Evolutionary conservation across 345 rosid genomes (phyloP).

Genomic region (Hevea brasiliensis): DNA sequence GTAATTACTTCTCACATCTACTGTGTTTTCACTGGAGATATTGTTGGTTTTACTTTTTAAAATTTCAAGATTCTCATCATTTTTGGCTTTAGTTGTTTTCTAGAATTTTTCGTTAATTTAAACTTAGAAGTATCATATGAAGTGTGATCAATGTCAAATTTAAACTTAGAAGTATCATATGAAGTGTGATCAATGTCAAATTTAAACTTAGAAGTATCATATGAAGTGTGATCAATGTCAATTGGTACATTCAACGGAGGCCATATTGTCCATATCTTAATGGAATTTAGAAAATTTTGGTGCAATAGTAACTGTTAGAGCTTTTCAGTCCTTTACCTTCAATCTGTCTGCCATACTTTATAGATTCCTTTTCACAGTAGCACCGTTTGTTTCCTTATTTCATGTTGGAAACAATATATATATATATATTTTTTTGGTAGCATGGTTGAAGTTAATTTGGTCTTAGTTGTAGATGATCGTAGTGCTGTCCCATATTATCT

Average conservation of each 20-base stretch:
- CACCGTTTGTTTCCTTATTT: background rate
- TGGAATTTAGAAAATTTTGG: background rate
- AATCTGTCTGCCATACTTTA: background rate
- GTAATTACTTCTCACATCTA: constrained; percentile 39
- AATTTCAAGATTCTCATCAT: background rate
- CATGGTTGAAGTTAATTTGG: background rate
- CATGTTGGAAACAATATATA: background rate
- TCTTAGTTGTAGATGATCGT: background rate
- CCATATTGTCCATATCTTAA: background rate
- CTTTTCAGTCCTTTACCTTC: background rate
- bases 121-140: background rate
- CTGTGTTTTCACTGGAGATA: background rate
- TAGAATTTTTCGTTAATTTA: background rate
- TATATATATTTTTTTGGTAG: too few relatives aligned
- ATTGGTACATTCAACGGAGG: background rate
- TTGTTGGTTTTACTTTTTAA: background rate
- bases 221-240: background rate
- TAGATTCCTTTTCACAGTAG: too few relatives aligned
- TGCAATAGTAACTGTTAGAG: background rate
- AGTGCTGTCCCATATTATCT: background rate
- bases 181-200: too few relatives aligned
- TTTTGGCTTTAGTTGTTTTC: background rate
- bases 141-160: too few relatives aligned
- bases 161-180: background rate
- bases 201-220: background rate